Base-by-base conservation (phyloP, 177 flowering plant species). In the Tripterygium wilfordii region DNA sequence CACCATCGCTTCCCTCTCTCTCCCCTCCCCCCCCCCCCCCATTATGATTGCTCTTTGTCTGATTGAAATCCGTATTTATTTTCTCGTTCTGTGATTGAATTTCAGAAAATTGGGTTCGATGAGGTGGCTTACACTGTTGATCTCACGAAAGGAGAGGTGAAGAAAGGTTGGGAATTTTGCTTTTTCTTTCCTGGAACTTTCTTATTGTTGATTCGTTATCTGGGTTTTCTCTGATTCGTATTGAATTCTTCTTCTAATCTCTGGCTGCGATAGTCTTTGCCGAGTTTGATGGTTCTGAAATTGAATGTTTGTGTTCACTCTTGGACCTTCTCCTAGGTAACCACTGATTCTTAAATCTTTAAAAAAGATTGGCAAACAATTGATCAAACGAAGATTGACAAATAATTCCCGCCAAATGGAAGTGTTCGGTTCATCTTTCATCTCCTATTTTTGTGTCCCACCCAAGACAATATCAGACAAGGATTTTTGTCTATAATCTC, bases 61-160 rank as follows among this genome's bases (percentile, higher is more conserved):
- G 3, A 25, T 29, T 30, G 43, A 12, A 28, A 42, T 49, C 2
- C 10, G 9, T 36, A 4, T 10, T 2, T 8, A 21, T 49, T 61
- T 44, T 13, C 51, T 51, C 16, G 19, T 57, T 33, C 37, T 0
- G 21, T 42, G 53, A 33, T 18, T 16, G 23, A 14, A 29, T 40
- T 43, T 46, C 71, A 92, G 96, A 94, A 89, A 83, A 25, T 89
- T 42, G 97, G 99, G 37, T 60, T 79, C 25, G 63, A 86, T 42
- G 98, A 88, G 64, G 84, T 73, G 50, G 57, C 60, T 48, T 87
- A 67, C 38, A 69, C 67, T 2, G 80, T 89, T 26, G 97, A 94
- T 67, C 75, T 94, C 54, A 94, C 86, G 83, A 94, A 94, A 64
- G 96, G 97, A 24, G 97, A 86, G 53, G 83, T 92, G 17, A 79